A percentile compares a stretch with the other conserved stretches of the same genome.
These are phyloP conservation scores for Starmerella etchellsii DNA, from an alignment of 805 yeast species.

Conservation along the genomic window DNA sequence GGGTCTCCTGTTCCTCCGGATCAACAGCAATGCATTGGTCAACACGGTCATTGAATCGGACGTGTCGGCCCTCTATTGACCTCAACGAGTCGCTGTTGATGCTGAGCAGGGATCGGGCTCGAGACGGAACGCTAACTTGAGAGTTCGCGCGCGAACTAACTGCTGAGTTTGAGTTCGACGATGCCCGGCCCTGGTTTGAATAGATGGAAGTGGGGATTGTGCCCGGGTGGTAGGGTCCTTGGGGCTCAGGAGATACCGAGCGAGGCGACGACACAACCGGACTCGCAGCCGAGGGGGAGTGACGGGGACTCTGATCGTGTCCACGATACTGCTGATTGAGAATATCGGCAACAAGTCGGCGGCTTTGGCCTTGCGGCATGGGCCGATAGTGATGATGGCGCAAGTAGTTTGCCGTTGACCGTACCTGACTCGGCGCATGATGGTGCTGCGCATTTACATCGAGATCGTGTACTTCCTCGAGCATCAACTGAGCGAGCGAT, in stretches of 20 bases:
- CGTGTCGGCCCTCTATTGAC: slow-evolving; percentile 40
- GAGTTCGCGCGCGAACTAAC: slow-evolving; percentile 6
- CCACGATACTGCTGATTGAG: slow-evolving; percentile 25
- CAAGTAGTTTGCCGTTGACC: slow-evolving; percentile 22
- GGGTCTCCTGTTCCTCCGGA: slow-evolving; percentile 14
- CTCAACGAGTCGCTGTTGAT: slow-evolving; percentile 8
- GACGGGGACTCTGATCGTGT: neutral
- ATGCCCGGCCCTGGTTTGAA: neutral
- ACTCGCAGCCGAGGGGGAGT: neutral
- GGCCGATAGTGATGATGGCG: slow-evolving; percentile 32
- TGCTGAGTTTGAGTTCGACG: slow-evolving; percentile 2
- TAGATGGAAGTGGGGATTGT: neutral
- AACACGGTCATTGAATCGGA: slow-evolving; percentile 88
- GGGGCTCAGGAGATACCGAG: neutral
- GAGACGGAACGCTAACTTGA: slow-evolving; percentile 4
- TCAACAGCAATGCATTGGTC: slow-evolving; percentile 82
- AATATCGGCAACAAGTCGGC: slow-evolving; percentile 24
- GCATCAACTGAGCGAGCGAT: slow-evolving; percentile 69
- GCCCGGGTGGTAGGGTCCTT: neutral
- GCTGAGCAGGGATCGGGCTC: slow-evolving; percentile 11
- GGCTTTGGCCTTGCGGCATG: slow-evolving; percentile 22
- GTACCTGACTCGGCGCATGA: neutral
- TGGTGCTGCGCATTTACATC: slow-evolving; percentile 1
- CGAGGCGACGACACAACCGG: neutral
- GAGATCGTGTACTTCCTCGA: slow-evolving; percentile 27